Conservation (phyloP, 352 stramenopile species). For the Phytophthora vignae region DNA sequence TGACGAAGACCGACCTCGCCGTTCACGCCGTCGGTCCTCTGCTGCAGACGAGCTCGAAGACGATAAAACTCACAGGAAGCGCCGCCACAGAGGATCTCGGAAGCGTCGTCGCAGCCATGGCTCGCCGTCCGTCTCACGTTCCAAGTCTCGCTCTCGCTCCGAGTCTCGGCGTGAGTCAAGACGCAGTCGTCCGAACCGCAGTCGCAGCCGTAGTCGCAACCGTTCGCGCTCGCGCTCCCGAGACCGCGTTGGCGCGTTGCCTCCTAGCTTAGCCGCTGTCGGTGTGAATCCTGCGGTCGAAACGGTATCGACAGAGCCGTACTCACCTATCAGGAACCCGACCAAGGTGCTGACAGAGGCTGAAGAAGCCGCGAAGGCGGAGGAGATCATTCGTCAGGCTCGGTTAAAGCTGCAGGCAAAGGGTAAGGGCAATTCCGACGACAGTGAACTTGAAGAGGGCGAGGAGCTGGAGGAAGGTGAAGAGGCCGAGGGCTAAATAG, state of each 20-base stretch:
- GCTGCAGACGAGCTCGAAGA: constrained; percentile 34
- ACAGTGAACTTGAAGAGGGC: constrained; percentile 71
- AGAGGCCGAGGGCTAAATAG: constrained; percentile 33
- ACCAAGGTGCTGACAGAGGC: constrained; percentile 39
- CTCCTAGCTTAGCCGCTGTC: constrained; percentile 29
- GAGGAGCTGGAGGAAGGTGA: constrained; percentile 60
- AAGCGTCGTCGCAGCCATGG: constrained; percentile 38
- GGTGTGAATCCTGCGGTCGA: constrained; percentile 15
- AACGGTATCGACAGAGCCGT: constrained; percentile 3
- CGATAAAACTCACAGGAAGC: constrained; percentile 41
- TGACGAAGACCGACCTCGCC: constrained; percentile 37
- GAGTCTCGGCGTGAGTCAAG: constrained; percentile 28
- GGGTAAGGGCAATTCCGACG: constrained; percentile 31
- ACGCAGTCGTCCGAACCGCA: constrained; percentile 28
- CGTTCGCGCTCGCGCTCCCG: constrained; percentile 36
- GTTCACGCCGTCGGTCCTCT: constrained; percentile 38
- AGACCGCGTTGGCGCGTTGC: constrained; percentile 26
- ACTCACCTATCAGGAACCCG: constrained; percentile 26
- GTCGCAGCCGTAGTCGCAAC: constrained; percentile 44
- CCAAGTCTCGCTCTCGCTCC: constrained; percentile 48
- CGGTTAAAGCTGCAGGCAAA: constrained; percentile 65
- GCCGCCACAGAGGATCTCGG: constrained; percentile 25
- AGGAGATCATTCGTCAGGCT: constrained; percentile 78
- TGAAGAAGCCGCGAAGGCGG: constrained; percentile 61
- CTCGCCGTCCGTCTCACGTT: constrained; percentile 48